Conservation (phyloP, 2,329 filamentous ascomycete species). For the Paramyrothecium roridum region DNA sequence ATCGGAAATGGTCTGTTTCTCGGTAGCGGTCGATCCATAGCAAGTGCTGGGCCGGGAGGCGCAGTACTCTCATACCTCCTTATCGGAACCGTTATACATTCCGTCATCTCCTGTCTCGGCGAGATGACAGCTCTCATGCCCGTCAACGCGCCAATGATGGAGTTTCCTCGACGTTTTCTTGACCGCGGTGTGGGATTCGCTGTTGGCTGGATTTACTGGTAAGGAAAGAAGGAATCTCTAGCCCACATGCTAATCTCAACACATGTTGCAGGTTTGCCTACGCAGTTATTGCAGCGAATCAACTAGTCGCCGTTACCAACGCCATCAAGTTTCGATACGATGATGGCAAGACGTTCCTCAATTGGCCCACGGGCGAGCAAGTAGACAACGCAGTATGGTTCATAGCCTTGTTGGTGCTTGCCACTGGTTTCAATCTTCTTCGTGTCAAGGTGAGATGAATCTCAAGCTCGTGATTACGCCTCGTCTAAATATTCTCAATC, state of each 20-base stretch:
- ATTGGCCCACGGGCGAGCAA: conserved; percentile 27
- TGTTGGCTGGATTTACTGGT: conserved; percentile 36
- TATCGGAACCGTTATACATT: conserved; percentile 38
- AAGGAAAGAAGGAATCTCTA: no score
- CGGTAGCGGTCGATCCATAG: conserved; percentile 33
- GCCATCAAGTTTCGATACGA: conserved; percentile 32
- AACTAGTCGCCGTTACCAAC: conserved; percentile 30
- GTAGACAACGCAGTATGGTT: conserved; percentile 35
- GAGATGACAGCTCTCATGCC: conserved; percentile 36
- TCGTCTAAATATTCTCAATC: background rate
- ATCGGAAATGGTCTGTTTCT: conserved; percentile 31
- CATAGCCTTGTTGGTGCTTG: conserved; percentile 29
- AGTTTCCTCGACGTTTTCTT: conserved; percentile 32
- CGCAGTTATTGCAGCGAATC: conserved; percentile 29
- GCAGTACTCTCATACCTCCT: conserved; percentile 35
- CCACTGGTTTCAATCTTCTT: conserved; percentile 29
- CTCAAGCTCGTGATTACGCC: conserved; percentile 3
- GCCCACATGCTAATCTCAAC: no score
- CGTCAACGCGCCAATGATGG: conserved; percentile 34
- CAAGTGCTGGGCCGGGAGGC: conserved; percentile 35
- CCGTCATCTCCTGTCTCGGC: conserved; percentile 38
- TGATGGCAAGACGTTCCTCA: conserved; percentile 27
- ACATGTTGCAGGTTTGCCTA: conserved; percentile 29
- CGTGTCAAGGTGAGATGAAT: conserved; percentile 26
- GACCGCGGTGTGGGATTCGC: conserved; percentile 33